Conservation (phyloP, 768 basidiomycete genomes). For the Daedalea quercina region DNA sequence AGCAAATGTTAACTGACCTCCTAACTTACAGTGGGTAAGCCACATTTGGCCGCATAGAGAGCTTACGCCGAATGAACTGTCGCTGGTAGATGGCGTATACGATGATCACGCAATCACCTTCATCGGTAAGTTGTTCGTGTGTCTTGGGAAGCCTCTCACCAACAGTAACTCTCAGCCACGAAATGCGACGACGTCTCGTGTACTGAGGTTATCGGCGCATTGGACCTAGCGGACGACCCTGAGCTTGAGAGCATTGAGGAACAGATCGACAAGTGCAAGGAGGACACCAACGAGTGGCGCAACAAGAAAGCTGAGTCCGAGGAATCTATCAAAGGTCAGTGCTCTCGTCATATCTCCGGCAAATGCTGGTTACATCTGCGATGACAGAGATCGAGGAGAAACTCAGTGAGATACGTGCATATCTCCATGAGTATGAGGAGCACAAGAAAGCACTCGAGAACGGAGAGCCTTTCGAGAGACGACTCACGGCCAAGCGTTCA, state of each 20-base stretch:
- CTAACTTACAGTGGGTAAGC: constrained; percentile 11
- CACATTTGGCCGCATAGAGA: no score
- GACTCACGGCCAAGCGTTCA: constrained; percentile 29
- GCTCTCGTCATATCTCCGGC: neutral
- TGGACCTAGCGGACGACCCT: constrained; percentile 46
- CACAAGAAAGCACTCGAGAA: constrained; percentile 42
- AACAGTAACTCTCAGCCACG: constrained; percentile 31
- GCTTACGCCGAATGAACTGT: neutral
- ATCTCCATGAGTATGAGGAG: constrained; percentile 32
- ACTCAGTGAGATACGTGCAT: constrained; percentile 32
- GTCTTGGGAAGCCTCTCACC: neutral
- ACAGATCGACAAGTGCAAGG: constrained; percentile 30
- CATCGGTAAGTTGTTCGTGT: constrained; percentile 33
- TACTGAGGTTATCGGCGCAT: constrained; percentile 45
- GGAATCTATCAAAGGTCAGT: constrained; percentile 35
- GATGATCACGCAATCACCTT: constrained; percentile 55
- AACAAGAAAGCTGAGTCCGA: constrained; percentile 34
- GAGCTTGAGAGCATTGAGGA: constrained; percentile 45
- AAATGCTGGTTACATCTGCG: neutral
- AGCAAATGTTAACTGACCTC: neutral
- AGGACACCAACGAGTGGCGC: constrained; percentile 33
- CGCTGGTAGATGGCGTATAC: constrained; percentile 24
- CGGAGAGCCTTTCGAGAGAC: constrained; percentile 37
- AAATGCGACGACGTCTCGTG: constrained; percentile 63
- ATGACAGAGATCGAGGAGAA: constrained; percentile 33